Evolutionary conservation across 352 stramenopile genomes (phyloP).

Genomic region (Phytophthora pinifolia): DNA sequence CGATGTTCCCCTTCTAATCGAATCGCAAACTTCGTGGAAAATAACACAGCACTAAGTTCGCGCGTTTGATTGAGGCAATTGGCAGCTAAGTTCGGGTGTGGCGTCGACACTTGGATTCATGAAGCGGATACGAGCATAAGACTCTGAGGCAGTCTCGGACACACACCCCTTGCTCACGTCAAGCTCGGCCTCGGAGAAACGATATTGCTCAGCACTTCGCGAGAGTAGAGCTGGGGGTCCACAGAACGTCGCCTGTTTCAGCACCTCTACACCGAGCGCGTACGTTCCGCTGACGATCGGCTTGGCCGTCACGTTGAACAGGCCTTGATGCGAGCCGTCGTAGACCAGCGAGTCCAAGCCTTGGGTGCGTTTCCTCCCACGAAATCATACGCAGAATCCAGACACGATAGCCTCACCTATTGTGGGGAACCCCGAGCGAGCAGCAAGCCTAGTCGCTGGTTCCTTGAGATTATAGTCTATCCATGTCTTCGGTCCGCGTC

Average conservation of each 20-base stretch:
- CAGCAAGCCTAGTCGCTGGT: slow-evolving; percentile 12
- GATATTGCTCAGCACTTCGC: too few species aligned
- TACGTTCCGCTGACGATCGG: slow-evolving; percentile 83
- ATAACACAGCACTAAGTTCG: too few species aligned
- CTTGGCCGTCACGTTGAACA: slow-evolving; percentile 85
- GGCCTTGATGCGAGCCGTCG: slow-evolving; percentile 47
- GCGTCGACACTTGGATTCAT: too few species aligned
- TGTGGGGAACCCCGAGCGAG: slow-evolving; percentile 11
- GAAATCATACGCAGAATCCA: slow-evolving; percentile 17
- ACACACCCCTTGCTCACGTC: too few species aligned
- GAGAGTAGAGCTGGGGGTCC: too few species aligned
- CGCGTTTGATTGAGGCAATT: too few species aligned
- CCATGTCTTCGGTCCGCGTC: slow-evolving; percentile 56
- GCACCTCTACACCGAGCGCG: slow-evolving; percentile 52
- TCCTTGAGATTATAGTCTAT: slow-evolving; percentile 60
- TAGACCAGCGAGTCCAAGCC: slow-evolving; percentile 77
- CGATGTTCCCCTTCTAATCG: too few species aligned
- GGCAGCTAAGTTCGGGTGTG: too few species aligned
- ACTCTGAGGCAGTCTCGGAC: too few species aligned
- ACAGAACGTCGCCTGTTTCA: slow-evolving; percentile 50
- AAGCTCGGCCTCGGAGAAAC: too few species aligned
- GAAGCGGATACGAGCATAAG: too few species aligned
- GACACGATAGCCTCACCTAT: slow-evolving; percentile 8
- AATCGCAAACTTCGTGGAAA: too few species aligned
- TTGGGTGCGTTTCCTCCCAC: slow-evolving; percentile 40